These are phyloP conservation scores for Pythium catenulatum DNA, from an alignment of 352 stramenopile genomes.

Conservation along the genomic window DNA sequence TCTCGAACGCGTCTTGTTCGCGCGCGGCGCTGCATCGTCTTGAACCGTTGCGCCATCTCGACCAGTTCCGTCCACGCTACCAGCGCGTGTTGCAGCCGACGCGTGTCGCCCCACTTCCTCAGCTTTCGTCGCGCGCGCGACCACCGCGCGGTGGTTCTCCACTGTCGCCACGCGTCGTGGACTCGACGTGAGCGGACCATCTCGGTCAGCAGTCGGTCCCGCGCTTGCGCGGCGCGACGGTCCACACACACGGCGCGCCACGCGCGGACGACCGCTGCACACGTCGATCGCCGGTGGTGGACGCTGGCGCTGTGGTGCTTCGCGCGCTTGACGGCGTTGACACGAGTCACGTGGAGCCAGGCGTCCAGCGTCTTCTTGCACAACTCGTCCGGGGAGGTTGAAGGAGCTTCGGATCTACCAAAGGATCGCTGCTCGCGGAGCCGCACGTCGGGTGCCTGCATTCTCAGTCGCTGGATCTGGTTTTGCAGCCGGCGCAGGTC, in stretches of 20 bases:
- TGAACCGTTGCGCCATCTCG: background rate
- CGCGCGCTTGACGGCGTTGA: background rate
- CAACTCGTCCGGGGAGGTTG: background rate
- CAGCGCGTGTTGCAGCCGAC: background rate
- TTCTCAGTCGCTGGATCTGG: background rate
- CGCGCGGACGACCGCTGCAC: background rate
- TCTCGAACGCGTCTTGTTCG: background rate
- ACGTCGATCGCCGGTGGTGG: background rate
- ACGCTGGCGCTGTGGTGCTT: background rate
- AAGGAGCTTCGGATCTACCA: background rate
- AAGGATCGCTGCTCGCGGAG: background rate
- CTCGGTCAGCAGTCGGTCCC: background rate
- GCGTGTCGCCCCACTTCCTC: background rate
- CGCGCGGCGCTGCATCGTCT: background rate
- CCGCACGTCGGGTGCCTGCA: no score
- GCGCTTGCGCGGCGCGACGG: background rate
- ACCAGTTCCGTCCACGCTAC: background rate
- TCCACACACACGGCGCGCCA: background rate
- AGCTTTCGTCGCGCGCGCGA: background rate
- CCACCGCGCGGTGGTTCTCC: conserved; percentile 9
- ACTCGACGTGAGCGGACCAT: background rate
- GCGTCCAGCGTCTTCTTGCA: background rate
- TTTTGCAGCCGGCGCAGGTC: background rate
- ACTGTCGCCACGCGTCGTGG: background rate
- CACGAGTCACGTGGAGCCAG: background rate